These are phyloP conservation scores for Aureobasidium sp. DNA, from an alignment of 2,329 filamentous ascomycete genomes.

Conservation along the genomic window DNA sequence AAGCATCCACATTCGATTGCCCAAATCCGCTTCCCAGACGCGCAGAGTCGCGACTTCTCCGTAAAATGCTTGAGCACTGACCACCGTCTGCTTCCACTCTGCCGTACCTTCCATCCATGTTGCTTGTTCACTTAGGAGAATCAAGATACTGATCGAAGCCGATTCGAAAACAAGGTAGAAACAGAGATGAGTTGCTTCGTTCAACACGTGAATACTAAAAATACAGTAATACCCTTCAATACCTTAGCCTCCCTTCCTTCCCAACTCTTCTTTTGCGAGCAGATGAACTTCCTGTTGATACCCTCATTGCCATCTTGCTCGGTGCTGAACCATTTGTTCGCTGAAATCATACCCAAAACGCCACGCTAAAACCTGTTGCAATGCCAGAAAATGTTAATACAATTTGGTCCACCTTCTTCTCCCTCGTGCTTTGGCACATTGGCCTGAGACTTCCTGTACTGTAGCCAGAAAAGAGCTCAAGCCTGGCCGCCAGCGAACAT, in stretches of 20 bases:
- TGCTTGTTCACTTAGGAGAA: background rate
- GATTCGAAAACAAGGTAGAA: background rate
- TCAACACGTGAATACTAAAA: background rate
- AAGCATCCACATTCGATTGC: background rate
- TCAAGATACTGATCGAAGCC: background rate
- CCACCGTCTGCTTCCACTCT: background rate
- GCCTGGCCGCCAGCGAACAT: slow-evolving; percentile 11
- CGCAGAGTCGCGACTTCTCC: background rate
- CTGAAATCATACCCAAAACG: background rate
- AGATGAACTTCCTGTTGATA: background rate
- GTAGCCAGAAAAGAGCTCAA: background rate
- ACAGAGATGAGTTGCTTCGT: slow-evolving; percentile 8
- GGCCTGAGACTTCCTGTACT: background rate
- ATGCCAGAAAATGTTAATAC: slow-evolving; percentile 2
- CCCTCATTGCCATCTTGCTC: background rate
- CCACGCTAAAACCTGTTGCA: slow-evolving; percentile 5
- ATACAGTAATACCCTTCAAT: background rate
- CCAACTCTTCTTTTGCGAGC: background rate
- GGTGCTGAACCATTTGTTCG: background rate
- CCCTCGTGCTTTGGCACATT: background rate
- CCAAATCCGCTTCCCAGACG: background rate
- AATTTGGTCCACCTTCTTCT: slow-evolving; percentile 1
- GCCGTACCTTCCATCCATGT: background rate
- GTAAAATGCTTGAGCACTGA: background rate
- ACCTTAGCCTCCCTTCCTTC: background rate